phyloP scores from a whole-genome alignment of 108 stramenopile genomes.

The Skeletonema menzelii region DNA sequence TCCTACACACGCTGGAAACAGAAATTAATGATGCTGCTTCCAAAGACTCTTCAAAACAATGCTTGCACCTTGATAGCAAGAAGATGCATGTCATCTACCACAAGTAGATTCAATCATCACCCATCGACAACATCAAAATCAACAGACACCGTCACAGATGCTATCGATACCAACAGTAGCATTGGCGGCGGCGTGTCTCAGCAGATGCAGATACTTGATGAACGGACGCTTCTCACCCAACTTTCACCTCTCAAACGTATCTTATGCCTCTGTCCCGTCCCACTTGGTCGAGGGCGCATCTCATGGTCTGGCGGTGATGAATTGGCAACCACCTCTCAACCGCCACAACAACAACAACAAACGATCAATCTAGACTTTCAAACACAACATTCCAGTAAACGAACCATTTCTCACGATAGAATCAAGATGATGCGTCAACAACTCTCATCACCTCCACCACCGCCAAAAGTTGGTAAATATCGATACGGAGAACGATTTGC shows the following conservation, averaged over 20 bases:
- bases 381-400: not conserved
- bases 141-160: not conserved
- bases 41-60: not conserved
- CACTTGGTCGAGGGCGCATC: slow-evolving; percentile 12
- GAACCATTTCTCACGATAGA: not conserved
- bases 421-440: slow-evolving; percentile 2
- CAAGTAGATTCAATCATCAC: not conserved
- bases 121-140: not conserved
- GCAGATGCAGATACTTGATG: not conserved
- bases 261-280: slow-evolving; percentile 26
- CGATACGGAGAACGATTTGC: slow-evolving; percentile 26
- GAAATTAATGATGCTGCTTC: no score
- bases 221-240: slow-evolving; percentile 10
- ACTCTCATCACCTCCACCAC: not conserved
- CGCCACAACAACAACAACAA: not conserved
- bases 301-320: slow-evolving; percentile 20
- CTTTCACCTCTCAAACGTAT: slow-evolving; percentile 20
- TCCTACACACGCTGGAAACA: no score
- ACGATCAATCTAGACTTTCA: slow-evolving; percentile 7
- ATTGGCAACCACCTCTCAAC: not conserved
- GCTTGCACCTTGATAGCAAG: not conserved
- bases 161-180: not conserved
- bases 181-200: not conserved
- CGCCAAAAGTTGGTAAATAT: slow-evolving; percentile 3
- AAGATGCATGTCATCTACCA: not conserved